Conservation (phyloP, 306 rosid species). For the Rosa multiflora region DNA sequence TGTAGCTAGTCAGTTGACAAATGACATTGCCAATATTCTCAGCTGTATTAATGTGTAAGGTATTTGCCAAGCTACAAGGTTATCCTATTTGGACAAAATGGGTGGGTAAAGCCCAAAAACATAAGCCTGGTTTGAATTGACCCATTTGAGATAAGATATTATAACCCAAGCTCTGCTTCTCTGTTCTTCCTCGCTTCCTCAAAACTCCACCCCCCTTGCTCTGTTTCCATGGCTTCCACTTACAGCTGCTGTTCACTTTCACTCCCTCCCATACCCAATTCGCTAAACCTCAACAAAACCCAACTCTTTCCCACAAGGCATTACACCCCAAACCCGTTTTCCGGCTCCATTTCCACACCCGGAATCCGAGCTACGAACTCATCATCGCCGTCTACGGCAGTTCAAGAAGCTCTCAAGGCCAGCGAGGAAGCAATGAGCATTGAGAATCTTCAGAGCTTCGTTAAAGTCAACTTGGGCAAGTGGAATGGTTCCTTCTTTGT, state of each 20-base stretch:
- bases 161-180: background rate
- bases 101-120: background rate
- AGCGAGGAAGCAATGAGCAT: conserved; percentile 63
- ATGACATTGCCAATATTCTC: background rate
- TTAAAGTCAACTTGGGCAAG: conserved; percentile 62
- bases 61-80: background rate
- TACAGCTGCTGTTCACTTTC: conserved; percentile 36
- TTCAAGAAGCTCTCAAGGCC: conserved; percentile 36
- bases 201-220: background rate
- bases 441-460: conserved; percentile 63
- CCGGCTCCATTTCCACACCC: conserved; percentile 22
- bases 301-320: conserved; percentile 23
- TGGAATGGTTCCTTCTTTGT: conserved; percentile 95
- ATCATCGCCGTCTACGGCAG: conserved; percentile 32
- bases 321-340: conserved; percentile 10
- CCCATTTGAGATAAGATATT: conserved; percentile 22
- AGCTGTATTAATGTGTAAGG: background rate
- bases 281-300: conserved; percentile 9
- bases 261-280: conserved; percentile 35
- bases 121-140: background rate
- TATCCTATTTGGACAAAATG: background rate
- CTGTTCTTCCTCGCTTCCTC: background rate
- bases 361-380: conserved; percentile 47
- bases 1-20: background rate
- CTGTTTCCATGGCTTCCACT: conserved; percentile 52